A percentile compares a stretch with the other conserved stretches of the same genome.
phyloP scores from a whole-genome alignment of 768 basidiomycete species.

The Leccinum rimulosum region DNA sequence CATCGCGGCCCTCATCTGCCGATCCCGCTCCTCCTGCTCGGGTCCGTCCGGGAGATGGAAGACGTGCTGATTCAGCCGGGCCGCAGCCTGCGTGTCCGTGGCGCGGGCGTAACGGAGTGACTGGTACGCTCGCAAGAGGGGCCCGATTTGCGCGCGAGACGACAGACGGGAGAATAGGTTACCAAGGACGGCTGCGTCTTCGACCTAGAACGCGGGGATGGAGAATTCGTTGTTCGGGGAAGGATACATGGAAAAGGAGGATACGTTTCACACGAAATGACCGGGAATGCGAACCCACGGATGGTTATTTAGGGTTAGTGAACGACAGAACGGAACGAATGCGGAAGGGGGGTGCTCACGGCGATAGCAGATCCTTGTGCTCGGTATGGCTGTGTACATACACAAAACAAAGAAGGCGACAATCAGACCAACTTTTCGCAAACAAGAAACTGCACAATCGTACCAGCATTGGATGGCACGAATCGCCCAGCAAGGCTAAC shows the following conservation, averaged over 20 bases:
- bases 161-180: conserved; percentile 50
- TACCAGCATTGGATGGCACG: conserved; percentile 56
- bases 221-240: not conserved
- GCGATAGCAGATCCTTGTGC: conserved; percentile 59
- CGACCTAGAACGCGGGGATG: conserved; percentile 22
- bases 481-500: conserved; percentile 50
- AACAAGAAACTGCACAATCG: not conserved
- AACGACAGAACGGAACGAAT: not conserved
- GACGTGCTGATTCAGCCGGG: conserved; percentile 48
- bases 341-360: conserved; percentile 25
- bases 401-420: not conserved
- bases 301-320: not conserved
- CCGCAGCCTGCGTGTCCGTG: conserved; percentile 45
- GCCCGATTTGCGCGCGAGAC: conserved; percentile 38
- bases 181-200: conserved; percentile 42
- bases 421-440: not conserved
- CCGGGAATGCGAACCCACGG: not conserved
- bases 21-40: conserved; percentile 50
- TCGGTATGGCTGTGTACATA: conserved; percentile 41
- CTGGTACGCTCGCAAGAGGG: conserved; percentile 52
- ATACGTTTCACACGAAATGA: not conserved
- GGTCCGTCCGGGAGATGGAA: conserved; percentile 59
- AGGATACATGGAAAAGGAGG: not conserved
- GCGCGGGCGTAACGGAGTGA: conserved; percentile 49
- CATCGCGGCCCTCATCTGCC: conserved; percentile 49